Evolutionary conservation across 345 rosid species (phyloP).

Genomic region (Physaria fendleri): DNA sequence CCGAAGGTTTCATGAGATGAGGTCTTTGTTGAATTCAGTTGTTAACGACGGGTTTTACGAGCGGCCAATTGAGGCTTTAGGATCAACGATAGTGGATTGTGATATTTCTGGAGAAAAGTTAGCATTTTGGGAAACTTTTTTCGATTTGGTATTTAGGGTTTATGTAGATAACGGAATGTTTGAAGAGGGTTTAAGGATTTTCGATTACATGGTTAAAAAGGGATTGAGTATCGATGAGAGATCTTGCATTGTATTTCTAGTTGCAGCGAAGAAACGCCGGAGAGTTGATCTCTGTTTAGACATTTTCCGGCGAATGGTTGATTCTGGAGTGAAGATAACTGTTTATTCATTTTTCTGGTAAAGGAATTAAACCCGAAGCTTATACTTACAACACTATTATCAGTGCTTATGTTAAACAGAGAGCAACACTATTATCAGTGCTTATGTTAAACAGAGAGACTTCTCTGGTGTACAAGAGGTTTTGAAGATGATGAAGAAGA

Average conservation of each 20-base stretch:
- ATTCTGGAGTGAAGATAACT: slow-evolving; percentile 39
- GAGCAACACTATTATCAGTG: slow-evolving; percentile 58
- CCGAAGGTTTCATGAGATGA: slow-evolving; percentile 44
- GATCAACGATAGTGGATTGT: slow-evolving; percentile 26
- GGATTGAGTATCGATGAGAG: slow-evolving; percentile 55
- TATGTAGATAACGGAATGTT: slow-evolving; percentile 59
- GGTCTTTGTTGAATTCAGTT: slow-evolving; percentile 34
- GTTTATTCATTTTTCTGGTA: slow-evolving; percentile 45
- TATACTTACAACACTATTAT: slow-evolving; percentile 65
- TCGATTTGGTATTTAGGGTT: slow-evolving; percentile 63
- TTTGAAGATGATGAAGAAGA: slow-evolving; percentile 57
- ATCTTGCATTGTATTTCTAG: slow-evolving; percentile 65
- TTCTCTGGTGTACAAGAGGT: slow-evolving; percentile 39
- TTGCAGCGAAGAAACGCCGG: slow-evolving; percentile 53
- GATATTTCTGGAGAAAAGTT: slow-evolving; percentile 25
- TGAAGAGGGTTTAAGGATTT: slow-evolving; percentile 46
- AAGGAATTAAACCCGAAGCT: slow-evolving; percentile 58
- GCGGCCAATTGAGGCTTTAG: slow-evolving; percentile 34
- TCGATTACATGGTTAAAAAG: slow-evolving; percentile 45
- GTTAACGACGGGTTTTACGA: slow-evolving; percentile 33
- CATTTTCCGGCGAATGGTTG: slow-evolving; percentile 51
- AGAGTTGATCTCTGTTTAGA: slow-evolving; percentile 41
- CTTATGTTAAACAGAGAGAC: slow-evolving; percentile 48
- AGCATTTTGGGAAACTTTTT: slow-evolving; percentile 40
- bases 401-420: slow-evolving; percentile 46